Percentiles rank a stretch among this genome's conserved stretches.
These are phyloP conservation scores for Tolypocladium album DNA, from an alignment of 2,329 filamentous ascomycete species.

Conservation along the genomic window DNA sequence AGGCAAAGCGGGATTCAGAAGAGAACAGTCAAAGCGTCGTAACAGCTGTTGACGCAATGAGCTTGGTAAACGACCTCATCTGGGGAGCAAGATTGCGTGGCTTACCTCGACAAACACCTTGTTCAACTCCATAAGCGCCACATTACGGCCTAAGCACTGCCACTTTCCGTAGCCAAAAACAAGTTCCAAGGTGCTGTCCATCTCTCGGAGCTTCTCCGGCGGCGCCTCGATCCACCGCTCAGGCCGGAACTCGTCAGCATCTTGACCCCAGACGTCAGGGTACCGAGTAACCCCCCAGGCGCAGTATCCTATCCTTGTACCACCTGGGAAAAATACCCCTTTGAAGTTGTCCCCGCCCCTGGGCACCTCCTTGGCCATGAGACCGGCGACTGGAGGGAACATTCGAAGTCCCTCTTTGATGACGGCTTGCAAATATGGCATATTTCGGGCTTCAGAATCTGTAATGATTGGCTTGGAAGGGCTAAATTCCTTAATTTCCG, in stretches of 20 bases:
- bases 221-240: slow-evolving; percentile 25
- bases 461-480: slow-evolving; percentile 14
- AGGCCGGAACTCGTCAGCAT: slow-evolving; percentile 21
- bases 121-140: slow-evolving; percentile 28
- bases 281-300: slow-evolving; percentile 23
- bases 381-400: slow-evolving; percentile 22
- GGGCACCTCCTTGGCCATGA: slow-evolving; percentile 25
- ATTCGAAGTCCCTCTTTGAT: slow-evolving; percentile 36
- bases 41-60: slow-evolving; percentile 11
- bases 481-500: slow-evolving; percentile 9
- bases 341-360: slow-evolving; percentile 18
- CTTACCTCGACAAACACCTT: slow-evolving; percentile 29
- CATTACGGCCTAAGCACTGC: slow-evolving; percentile 25
- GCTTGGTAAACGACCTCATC: not conserved
- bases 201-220: slow-evolving; percentile 16
- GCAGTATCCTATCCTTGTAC: slow-evolving; percentile 20
- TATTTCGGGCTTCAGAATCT: slow-evolving; percentile 20
- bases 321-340: slow-evolving; percentile 19
- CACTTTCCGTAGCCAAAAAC: slow-evolving; percentile 28
- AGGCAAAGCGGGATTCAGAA: slow-evolving; percentile 18
- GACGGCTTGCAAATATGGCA: slow-evolving; percentile 35
- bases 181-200: slow-evolving; percentile 26
- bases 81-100: not conserved
- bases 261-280: slow-evolving; percentile 22
- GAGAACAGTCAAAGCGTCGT: slow-evolving; percentile 17